Percentiles rank a stretch among this genome's conserved stretches.
These are phyloP conservation scores for Xerophyta viscosa DNA, from an alignment of 106 monocot species.

Conservation along the genomic window DNA sequence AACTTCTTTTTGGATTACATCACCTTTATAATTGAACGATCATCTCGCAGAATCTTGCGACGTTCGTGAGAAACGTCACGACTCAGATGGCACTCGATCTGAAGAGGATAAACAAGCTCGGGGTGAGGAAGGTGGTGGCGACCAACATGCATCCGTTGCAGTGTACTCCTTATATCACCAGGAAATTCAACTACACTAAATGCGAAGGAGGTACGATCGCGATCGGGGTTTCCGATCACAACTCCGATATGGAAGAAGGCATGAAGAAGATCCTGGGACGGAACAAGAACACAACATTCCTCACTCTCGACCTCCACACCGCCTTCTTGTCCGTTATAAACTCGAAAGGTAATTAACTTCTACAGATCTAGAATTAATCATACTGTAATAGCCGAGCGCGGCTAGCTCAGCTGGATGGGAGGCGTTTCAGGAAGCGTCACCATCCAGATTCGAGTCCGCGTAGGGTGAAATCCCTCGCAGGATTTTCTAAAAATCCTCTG, in stretches of 20 bases:
- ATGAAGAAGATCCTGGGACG: neutral
- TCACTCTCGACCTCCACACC: neutral
- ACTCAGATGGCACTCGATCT: neutral
- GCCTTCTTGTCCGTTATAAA: neutral
- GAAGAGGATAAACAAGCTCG: conserved; percentile 1
- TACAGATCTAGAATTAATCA: no score
- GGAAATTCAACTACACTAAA: neutral
- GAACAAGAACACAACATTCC: neutral
- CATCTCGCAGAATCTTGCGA: neutral
- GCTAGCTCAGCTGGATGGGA: no score
- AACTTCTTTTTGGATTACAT: no score
- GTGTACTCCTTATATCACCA: neutral
- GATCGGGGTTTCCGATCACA: neutral
- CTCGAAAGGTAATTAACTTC: neutral
- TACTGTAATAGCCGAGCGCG: no score
- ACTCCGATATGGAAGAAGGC: neutral
- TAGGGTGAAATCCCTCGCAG: no score
- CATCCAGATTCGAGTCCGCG: no score
- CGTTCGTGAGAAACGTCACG: neutral
- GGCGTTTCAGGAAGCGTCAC: no score
- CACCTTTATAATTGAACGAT: no score
- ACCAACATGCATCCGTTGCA: conserved; percentile 7
- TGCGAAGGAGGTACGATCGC: neutral
- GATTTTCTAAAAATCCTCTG: no score
- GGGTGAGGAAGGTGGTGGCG: conserved; percentile 5